These are phyloP conservation scores for Hypoxylon sp. DNA, from an alignment of 2,329 filamentous ascomycete species.

Conservation along the genomic window DNA sequence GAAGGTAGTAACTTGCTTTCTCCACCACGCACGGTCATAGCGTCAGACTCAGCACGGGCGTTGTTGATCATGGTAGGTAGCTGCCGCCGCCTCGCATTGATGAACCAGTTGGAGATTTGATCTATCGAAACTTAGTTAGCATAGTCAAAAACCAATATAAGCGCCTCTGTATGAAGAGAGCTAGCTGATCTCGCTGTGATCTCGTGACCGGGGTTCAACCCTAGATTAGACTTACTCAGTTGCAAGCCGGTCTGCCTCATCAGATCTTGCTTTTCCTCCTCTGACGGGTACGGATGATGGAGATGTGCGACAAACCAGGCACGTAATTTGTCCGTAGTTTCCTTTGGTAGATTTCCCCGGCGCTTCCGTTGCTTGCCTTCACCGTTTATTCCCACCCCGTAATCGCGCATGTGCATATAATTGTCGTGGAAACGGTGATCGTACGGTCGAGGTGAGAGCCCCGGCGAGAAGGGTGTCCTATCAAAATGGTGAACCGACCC, in stretches of 20 bases:
- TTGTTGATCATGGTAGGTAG: conserved; percentile 71
- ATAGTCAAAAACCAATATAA: background rate
- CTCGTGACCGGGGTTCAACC: background rate
- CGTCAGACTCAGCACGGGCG: conserved; percentile 64
- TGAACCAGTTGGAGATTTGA: conserved; percentile 85
- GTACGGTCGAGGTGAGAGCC: conserved; percentile 57
- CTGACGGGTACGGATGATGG: conserved; percentile 85
- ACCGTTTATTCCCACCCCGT: conserved; percentile 54
- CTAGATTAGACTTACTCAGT: conserved; percentile 71
- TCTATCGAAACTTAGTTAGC: conserved; percentile 57
- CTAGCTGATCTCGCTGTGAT: conserved; percentile 13
- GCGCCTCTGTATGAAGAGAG: conserved; percentile 13
- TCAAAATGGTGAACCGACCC: conserved; percentile 60
- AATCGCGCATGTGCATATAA: conserved; percentile 58
- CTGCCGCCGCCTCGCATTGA: conserved; percentile 78
- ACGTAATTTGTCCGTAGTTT: conserved; percentile 84
- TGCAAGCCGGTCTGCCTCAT: conserved; percentile 81
- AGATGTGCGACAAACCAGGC: conserved; percentile 84
- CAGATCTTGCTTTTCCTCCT: conserved; percentile 87
- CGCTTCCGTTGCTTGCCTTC: conserved; percentile 71
- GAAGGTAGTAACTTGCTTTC: conserved; percentile 56
- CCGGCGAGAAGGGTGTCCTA: conserved; percentile 59
- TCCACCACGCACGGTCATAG: conserved; percentile 55
- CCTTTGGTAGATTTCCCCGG: conserved; percentile 89
- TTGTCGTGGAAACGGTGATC: conserved; percentile 57